Base-by-base conservation (phyloP, 2,329 filamentous ascomycete genomes). In the Fusarium sp. region DNA sequence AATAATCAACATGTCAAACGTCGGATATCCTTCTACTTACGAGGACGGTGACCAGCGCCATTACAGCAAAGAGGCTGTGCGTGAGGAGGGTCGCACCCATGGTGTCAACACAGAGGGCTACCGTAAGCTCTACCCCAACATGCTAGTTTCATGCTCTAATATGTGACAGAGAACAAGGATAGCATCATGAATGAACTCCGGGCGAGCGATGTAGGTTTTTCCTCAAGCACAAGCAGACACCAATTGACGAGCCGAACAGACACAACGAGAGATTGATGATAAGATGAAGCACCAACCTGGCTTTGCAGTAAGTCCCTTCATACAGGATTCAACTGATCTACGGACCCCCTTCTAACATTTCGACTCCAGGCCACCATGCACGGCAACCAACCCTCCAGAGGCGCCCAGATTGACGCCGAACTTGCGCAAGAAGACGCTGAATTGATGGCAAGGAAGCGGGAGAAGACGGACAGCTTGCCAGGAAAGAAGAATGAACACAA, bases 231-330 rank as follows among this genome's bases (percentile, higher is more conserved):
- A 14, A 6, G 7, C 11, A 7, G 10, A 26, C 2, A n/a, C 9
- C 44, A 2, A 66, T 44, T 11, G 6, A 43, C 30, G 3, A 13
- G 4, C 7, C 7, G 10, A 11, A 16, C 26, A 70, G 67, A 70
- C 52, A 26, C 45, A 60, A 9, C 53, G 41, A 3, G 26, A 31
- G 0, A 41, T 70, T 21, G 50, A 63, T n/a, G 62, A 70, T 5
- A 31, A 54, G 3, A 55, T 70, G 39, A 70, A 70, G 34, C 45
- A 70, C 2, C 66, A 70, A 2, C 66, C 67, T n/a, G 67, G 66
- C 1, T 70, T 58, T 5, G 42, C 58, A 14, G 67, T 70, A 34
- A 25, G 65, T 34, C 0, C 21, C 21, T 21, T 21, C 21, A 21
- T 21, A 21, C 21, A 21, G 4, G 21, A 21, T 21, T 21, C 21